Evolutionary conservation across 768 basidiomycete species (phyloP).

Genomic region (Leccinum disarticulatum): DNA sequence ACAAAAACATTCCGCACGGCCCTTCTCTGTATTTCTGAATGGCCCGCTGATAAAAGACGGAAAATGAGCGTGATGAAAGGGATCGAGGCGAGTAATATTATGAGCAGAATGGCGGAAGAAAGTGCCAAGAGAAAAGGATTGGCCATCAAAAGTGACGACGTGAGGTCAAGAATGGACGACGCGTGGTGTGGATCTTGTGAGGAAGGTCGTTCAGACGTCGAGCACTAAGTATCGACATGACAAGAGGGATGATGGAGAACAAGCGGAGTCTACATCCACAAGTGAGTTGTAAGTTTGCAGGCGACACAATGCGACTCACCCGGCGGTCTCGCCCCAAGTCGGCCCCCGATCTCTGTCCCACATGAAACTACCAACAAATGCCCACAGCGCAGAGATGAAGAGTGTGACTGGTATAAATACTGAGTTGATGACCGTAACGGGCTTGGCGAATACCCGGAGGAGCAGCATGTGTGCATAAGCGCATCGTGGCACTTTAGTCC

Average conservation of each 20-base stretch:
- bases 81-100: slow-evolving; percentile 65
- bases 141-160: slow-evolving; percentile 65
- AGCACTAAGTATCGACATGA: slow-evolving; percentile 67
- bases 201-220: slow-evolving; percentile 73
- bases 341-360: slow-evolving; percentile 52
- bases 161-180: slow-evolving; percentile 54
- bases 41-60: slow-evolving; percentile 71
- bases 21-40: slow-evolving; percentile 39
- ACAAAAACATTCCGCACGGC: slow-evolving; percentile 48
- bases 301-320: slow-evolving; percentile 45
- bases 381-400: slow-evolving; percentile 75
- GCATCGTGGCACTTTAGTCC: slow-evolving; percentile 71
- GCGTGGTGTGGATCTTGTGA: slow-evolving; percentile 61
- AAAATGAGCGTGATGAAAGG: slow-evolving; percentile 80
- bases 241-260: slow-evolving; percentile 74
- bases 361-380: slow-evolving; percentile 78
- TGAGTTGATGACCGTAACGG: slow-evolving; percentile 79
- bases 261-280: slow-evolving; percentile 42
- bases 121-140: slow-evolving; percentile 76
- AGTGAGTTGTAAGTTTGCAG: slow-evolving; percentile 9
- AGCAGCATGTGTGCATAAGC: slow-evolving; percentile 77
- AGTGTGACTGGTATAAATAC: slow-evolving; percentile 74
- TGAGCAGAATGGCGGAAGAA: slow-evolving; percentile 40
- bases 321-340: slow-evolving; percentile 81
- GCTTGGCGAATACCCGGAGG: slow-evolving; percentile 73